These are phyloP conservation scores for Nakazawaea wyomingensis DNA, from an alignment of 805 yeast species.

Conservation along the genomic window DNA sequence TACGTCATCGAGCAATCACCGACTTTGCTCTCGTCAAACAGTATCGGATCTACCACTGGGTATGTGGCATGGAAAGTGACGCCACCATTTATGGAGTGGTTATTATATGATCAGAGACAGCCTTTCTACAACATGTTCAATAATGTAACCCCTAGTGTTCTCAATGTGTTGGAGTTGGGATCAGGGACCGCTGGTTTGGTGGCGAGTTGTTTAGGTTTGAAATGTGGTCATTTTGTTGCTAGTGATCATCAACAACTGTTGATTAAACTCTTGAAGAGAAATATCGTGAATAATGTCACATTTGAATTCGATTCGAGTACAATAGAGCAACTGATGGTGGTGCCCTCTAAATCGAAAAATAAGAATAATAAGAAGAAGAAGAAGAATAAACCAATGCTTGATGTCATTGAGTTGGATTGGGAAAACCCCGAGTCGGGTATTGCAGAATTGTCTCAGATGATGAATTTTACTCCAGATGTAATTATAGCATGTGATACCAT, in stretches of 20 bases:
- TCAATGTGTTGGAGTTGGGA: constrained; percentile 51
- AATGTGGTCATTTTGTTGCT: constrained; percentile 37
- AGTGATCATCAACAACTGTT: constrained; percentile 52
- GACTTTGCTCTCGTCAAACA: constrained; percentile 27
- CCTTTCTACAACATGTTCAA: constrained; percentile 22
- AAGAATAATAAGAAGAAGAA: constrained; percentile 1
- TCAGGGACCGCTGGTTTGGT: constrained; percentile 55
- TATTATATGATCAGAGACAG: constrained; percentile 25
- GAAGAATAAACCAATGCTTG: constrained; percentile 22
- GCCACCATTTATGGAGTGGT: constrained; percentile 48
- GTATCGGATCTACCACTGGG: constrained; percentile 48
- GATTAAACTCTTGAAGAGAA: constrained; percentile 41
- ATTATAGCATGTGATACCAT: constrained; percentile 62
- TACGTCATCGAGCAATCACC: constrained; percentile 29
- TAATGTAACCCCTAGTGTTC: constrained; percentile 11
- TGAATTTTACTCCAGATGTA: constrained; percentile 31
- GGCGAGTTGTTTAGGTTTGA: constrained; percentile 34
- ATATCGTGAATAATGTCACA: constrained; percentile 36
- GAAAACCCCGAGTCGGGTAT: constrained; percentile 38
- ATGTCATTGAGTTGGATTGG: constrained; percentile 58
- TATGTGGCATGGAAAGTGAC: constrained; percentile 58
- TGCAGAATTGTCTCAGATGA: constrained; percentile 10
- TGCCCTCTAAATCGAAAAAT: too few species aligned
- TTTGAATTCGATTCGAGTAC: constrained; percentile 20
- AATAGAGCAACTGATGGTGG: constrained; percentile 8